Percentiles rank a stretch among this genome's conserved stretches.
These are phyloP conservation scores for Cladosporium sp. DNA, from an alignment of 2,329 filamentous ascomycete species.

Conservation along the genomic window DNA sequence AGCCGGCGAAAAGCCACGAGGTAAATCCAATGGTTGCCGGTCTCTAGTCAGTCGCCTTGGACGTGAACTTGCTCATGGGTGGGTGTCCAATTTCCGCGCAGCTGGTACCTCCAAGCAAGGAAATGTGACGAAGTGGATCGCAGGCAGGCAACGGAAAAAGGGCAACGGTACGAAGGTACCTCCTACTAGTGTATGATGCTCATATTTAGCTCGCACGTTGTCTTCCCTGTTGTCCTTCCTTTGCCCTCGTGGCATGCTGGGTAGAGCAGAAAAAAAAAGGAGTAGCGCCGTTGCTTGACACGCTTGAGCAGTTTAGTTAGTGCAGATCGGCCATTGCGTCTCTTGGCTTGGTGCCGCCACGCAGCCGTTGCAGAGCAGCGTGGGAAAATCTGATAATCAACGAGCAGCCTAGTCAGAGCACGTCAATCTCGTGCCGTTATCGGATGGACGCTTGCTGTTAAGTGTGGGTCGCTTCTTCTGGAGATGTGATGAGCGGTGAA, in stretches of 20 bases:
- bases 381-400: conserved; percentile 1
- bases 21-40: too few species aligned
- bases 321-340: conserved; percentile 1
- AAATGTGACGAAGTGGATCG: too few species aligned
- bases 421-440: background rate
- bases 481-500: conserved; percentile 5
- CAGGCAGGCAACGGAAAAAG: background rate
- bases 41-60: too few species aligned
- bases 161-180: too few species aligned
- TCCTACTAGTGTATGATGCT: background rate
- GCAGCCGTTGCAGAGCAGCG: background rate
- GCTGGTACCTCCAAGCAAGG: background rate
- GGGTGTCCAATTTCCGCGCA: background rate
- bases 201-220: background rate
- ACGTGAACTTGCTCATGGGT: background rate
- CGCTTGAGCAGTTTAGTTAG: background rate
- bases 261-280: background rate
- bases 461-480: background rate
- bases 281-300: too few species aligned
- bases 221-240: background rate
- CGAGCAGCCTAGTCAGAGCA: background rate
- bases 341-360: background rate
- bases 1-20: too few species aligned
- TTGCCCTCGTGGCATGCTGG: background rate
- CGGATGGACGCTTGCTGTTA: background rate